Evolutionary conservation across 495 filamentous ascomycete species (phyloP).

Genomic region (Gamarada debralockiae): DNA sequence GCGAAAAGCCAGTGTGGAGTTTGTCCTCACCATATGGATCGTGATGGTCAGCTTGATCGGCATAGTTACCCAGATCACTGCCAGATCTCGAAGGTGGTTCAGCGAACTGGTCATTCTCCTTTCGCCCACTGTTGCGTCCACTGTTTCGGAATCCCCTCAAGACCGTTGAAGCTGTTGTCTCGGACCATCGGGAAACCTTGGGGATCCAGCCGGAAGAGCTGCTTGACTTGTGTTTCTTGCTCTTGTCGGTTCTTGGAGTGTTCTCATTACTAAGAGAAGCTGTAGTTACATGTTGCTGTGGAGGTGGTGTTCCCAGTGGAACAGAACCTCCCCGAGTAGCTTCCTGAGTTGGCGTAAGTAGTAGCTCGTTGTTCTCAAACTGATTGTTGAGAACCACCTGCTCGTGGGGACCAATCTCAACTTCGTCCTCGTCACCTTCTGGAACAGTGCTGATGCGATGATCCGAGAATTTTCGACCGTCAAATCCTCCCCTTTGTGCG

Average conservation of each 20-base stretch:
- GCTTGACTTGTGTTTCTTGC: conserved; percentile 86
- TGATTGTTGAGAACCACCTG: conserved; percentile 34
- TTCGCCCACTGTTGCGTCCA: conserved; percentile 41
- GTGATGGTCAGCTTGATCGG: conserved; percentile 64
- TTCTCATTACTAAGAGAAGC: conserved; percentile 66
- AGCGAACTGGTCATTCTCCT: conserved; percentile 37
- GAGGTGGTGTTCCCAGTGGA: conserved; percentile 68
- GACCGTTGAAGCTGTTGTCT: conserved; percentile 78
- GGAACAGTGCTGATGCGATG: conserved; percentile 85
- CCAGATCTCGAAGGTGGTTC: conserved; percentile 60
- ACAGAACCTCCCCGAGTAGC: conserved; percentile 53
- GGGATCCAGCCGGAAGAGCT: conserved; percentile 80
- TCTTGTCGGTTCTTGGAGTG: conserved; percentile 71
- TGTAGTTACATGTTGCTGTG: conserved; percentile 49
- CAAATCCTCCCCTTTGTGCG: conserved; percentile 48
- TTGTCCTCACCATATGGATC: conserved; percentile 67
- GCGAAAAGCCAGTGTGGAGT: conserved; percentile 62
- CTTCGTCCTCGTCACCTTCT: conserved; percentile 62
- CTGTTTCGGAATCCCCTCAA: conserved; percentile 47
- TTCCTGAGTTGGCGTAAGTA: conserved; percentile 43
- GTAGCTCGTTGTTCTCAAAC: conserved; percentile 42
- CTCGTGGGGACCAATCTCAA: conserved; percentile 54
- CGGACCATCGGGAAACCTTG: conserved; percentile 95
- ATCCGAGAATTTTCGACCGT: conserved; percentile 60
- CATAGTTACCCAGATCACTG: conserved; percentile 63